Evolutionary conservation across 352 stramenopile species (phyloP), one percentile per base, ranked within the genome.

Genomic region (Pythium coloratum): DNA sequence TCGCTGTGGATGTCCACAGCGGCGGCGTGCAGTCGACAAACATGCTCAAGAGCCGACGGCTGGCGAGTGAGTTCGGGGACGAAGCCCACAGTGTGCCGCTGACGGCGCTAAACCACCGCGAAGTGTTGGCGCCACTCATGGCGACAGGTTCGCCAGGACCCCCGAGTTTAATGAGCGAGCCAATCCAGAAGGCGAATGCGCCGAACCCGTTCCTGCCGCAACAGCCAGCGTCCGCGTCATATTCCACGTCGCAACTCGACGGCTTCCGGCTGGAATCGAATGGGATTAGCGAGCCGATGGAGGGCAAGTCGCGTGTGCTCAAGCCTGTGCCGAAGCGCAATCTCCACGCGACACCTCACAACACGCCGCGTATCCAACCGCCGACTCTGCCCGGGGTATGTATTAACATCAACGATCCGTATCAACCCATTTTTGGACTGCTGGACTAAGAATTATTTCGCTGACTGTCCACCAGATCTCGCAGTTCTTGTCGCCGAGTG

Each of bases 301-400:
- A 71, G 50, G 81, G 65, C 44, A 75, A 81, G 32, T 12, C 53
- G 0, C 69, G 68, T 28, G 28, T 70, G 3, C 67, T 66, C 28
- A 78, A 80, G 50, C 60, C 76, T 1, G 56, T 72, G 13, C 40
- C 67, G 6, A 70, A 74, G 55, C 69, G 71, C 16, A 59, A 30
- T 54, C 51, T 67, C 3, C 68, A 75, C 33, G 56, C 16, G 3
- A 65, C 53, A 12, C 59, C 62, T 1, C 46, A 70, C n/a, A 70
- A 42, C 40, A 67, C 62, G n/a, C 67, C 67, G 47, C 61, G 56
- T 24, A 28, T 67, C 28, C 58, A 68, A 32, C 68, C 64, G 20
- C 55, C 62, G 20, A 55, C 61, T 8, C 30, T 83, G 12, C 72
- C 76, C 18, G 71, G 62, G 70, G 78, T 86, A 74, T 30, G 61